Percentiles rank a stretch among this genome's conserved stretches.
Evolutionary conservation across 306 rosid species (phyloP).

Genomic region (Castanospermum australe): DNA sequence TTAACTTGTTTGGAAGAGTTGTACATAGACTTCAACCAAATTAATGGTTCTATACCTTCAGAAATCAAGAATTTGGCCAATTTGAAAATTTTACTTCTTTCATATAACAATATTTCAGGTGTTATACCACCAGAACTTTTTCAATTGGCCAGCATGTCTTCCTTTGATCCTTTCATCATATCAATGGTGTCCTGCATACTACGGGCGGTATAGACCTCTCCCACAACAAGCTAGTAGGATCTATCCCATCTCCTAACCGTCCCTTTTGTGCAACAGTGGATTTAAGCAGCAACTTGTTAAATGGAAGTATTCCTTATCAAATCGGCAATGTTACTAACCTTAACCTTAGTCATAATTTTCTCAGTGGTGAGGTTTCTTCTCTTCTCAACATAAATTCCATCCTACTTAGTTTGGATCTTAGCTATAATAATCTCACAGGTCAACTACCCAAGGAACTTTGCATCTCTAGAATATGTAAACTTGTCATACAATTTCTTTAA

Average conservation of each 20-base stretch:
- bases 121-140: not conserved
- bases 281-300: not conserved
- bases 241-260: not conserved
- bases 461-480: not conserved
- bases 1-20: too few relatives aligned
- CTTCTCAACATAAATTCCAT: not conserved
- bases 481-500: conserved; percentile 14
- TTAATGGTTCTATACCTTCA: too few relatives aligned
- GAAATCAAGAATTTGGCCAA: not conserved
- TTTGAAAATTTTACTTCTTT: not conserved
- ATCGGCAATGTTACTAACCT: not conserved
- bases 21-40: too few relatives aligned
- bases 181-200: too few relatives aligned
- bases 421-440: conserved; percentile 3
- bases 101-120: not conserved
- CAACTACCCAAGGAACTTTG: not conserved
- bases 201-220: not conserved
- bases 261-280: not conserved
- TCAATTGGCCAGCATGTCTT: not conserved
- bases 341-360: not conserved
- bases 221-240: not conserved
- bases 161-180: not conserved
- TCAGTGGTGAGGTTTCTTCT: not conserved
- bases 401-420: not conserved
- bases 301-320: not conserved